phyloP scores from a whole-genome alignment of 768 basidiomycete genomes.

The Porpolomopsis calyptriformis region DNA sequence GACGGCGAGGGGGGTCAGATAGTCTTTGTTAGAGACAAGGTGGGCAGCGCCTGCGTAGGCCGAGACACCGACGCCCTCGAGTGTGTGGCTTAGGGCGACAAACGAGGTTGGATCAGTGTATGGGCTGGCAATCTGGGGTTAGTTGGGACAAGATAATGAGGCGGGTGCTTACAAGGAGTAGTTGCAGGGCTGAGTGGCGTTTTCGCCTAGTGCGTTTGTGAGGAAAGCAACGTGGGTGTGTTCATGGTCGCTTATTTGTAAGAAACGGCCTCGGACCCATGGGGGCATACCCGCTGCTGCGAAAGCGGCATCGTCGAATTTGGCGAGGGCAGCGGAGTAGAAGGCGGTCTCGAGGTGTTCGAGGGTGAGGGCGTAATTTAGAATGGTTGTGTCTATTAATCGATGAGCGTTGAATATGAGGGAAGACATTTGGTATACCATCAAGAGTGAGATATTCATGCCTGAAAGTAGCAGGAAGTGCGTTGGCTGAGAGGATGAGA shows the following conservation, averaged over 20 bases:
- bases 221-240: constrained; percentile 32
- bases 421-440: background rate
- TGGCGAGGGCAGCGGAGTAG: constrained; percentile 29
- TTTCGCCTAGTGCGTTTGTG: constrained; percentile 24
- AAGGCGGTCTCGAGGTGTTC: constrained; percentile 38
- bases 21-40: constrained; percentile 27
- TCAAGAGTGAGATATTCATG: background rate
- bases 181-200: constrained; percentile 25
- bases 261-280: constrained; percentile 37
- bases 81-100: constrained; percentile 30
- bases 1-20: constrained; percentile 43
- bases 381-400: constrained; percentile 17
- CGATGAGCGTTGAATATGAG: background rate
- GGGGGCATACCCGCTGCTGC: constrained; percentile 31
- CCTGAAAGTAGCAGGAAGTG: background rate
- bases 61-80: constrained; percentile 45
- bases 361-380: constrained; percentile 36
- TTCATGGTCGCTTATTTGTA: constrained; percentile 42
- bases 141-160: background rate
- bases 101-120: constrained; percentile 35
- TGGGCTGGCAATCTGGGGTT: constrained; percentile 20
- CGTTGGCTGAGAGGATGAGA: background rate
- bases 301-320: constrained; percentile 34
- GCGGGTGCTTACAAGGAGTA: constrained; percentile 22
- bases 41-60: constrained; percentile 50